phyloP scores from a whole-genome alignment of 148 eudicot species.

The Vaccinium corymbosum region DNA sequence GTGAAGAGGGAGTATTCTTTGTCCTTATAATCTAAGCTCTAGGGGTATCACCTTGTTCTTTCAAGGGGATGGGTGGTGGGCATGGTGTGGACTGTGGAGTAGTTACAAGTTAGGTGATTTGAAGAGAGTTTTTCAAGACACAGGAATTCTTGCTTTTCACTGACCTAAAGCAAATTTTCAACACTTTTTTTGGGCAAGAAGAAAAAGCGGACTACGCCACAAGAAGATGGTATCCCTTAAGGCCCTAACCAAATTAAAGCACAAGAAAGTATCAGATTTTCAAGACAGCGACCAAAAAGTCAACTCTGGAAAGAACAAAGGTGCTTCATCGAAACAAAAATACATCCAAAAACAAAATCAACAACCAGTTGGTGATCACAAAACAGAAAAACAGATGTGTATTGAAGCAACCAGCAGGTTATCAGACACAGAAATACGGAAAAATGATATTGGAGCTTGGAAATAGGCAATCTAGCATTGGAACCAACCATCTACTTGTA shows the following conservation, averaged over 20 bases:
- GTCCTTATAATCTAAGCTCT: too few species aligned
- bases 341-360: background rate
- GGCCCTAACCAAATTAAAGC: background rate
- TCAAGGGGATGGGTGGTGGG: too few species aligned
- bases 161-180: background rate
- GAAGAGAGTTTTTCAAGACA: background rate
- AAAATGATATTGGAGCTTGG: background rate
- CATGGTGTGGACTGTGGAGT: too few species aligned
- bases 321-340: background rate
- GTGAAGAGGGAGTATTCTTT: too few species aligned
- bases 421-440: background rate
- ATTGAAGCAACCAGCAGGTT: background rate
- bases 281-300: background rate
- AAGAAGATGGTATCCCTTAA: background rate
- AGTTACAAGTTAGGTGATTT: background rate
- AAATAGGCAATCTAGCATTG: background rate
- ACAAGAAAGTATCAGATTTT: background rate
- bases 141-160: background rate
- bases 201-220: background rate
- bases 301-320: background rate
- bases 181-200: background rate
- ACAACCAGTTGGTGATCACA: background rate
- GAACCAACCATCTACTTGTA: constrained; percentile 11
- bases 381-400: background rate
- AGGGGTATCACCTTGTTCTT: too few species aligned